phyloP scores from a whole-genome alignment of 805 yeast genomes.

The Zygosaccharomyces bailii region DNA sequence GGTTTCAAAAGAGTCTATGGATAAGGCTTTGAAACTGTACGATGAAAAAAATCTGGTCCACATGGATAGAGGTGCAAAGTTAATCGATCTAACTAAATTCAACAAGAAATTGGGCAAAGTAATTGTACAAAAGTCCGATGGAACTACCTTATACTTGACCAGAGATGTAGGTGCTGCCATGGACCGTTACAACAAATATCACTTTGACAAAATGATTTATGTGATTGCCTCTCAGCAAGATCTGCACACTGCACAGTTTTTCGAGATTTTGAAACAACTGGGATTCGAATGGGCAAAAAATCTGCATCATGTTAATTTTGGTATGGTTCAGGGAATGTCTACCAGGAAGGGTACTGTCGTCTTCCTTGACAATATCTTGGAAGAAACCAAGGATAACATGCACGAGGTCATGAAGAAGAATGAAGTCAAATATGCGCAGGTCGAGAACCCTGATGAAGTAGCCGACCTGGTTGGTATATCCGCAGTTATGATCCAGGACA shows the following conservation, averaged over 20 bases:
- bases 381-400: slow-evolving; percentile 91
- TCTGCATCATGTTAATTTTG: slow-evolving; percentile 84
- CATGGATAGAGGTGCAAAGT: slow-evolving; percentile 86
- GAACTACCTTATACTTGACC: slow-evolving; percentile 89
- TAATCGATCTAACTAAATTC: slow-evolving; percentile 79
- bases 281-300: slow-evolving; percentile 83
- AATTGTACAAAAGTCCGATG: slow-evolving; percentile 89
- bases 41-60: slow-evolving; percentile 66
- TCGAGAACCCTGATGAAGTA: slow-evolving; percentile 87
- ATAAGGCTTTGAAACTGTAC: slow-evolving; percentile 58
- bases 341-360: slow-evolving; percentile 98
- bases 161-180: slow-evolving; percentile 97
- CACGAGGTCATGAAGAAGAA: slow-evolving; percentile 94
- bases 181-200: slow-evolving; percentile 76
- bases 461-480: slow-evolving; percentile 96
- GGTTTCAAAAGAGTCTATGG: slow-evolving; percentile 72
- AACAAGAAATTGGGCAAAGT: slow-evolving; percentile 92
- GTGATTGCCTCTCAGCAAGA: slow-evolving; percentile 97
- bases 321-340: slow-evolving; percentile 98
- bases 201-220: slow-evolving; percentile 93
- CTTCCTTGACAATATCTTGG: slow-evolving; percentile 89
- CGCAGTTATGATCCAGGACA: slow-evolving; percentile 98
- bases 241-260: slow-evolving; percentile 88
- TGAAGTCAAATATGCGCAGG: slow-evolving; percentile 85
- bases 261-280: slow-evolving; percentile 87